Conservation (phyloP, 1,284 basidiomycete genomes). For the Pyrrhoderma noxium region DNA sequence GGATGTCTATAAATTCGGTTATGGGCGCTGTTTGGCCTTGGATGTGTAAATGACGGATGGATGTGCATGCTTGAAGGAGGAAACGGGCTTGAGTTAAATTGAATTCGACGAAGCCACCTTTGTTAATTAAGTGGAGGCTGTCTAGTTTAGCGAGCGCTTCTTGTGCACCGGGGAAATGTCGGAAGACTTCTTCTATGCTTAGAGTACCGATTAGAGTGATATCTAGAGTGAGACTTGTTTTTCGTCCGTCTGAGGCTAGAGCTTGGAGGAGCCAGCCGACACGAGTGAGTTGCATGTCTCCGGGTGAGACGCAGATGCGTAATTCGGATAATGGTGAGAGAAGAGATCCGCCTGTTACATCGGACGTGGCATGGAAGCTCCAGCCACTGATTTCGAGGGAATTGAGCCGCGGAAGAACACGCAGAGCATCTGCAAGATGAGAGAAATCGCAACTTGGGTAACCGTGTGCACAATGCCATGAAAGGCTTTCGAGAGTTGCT, state of each 20-base stretch:
- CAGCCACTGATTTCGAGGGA: slow-evolving; percentile 14
- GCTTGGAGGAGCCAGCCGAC: slow-evolving; percentile 16
- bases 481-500: slow-evolving; percentile 7
- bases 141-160: slow-evolving; percentile 3
- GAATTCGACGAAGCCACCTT: slow-evolving; percentile 16
- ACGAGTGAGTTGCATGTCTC: slow-evolving; percentile 14
- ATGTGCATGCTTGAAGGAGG: slow-evolving; percentile 14
- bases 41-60: slow-evolving; percentile 8
- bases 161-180: slow-evolving; percentile 4
- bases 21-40: slow-evolving; percentile 16
- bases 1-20: slow-evolving; percentile 13
- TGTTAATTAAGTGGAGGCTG: slow-evolving; percentile 14
- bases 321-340: slow-evolving; percentile 6
- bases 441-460: slow-evolving; percentile 15
- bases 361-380: slow-evolving; percentile 15
- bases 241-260: slow-evolving; percentile 4
- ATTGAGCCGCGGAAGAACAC: slow-evolving; percentile 5
- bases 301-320: slow-evolving; percentile 12
- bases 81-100: slow-evolving; percentile 14
- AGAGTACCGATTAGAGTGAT: slow-evolving; percentile 16
- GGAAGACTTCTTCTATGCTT: slow-evolving; percentile 8
- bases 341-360: neutral
- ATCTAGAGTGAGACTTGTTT: slow-evolving; percentile 12
- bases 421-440: slow-evolving; percentile 10
- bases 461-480: slow-evolving; percentile 16